These are phyloP conservation scores for Kernera saxatilis DNA, from an alignment of 345 rosid genomes.

Conservation along the genomic window DNA sequence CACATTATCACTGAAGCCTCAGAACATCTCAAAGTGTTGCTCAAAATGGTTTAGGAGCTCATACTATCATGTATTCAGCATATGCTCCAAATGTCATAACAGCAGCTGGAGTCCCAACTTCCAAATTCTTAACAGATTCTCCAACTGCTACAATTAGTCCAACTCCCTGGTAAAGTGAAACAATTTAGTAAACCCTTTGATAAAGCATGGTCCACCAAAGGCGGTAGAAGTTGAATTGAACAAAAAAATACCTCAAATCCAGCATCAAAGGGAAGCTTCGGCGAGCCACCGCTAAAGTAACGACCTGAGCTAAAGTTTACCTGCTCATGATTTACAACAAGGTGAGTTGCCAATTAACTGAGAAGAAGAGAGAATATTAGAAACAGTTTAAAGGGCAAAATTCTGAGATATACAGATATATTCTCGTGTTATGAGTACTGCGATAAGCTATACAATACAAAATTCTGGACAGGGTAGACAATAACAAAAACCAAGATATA, in stretches of 20 bases:
- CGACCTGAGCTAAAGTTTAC: constrained; percentile 98
- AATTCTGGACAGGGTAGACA: not conserved
- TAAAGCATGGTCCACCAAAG: not conserved
- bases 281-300: constrained; percentile 55
- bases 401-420: not conserved
- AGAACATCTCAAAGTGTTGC: not conserved
- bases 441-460: not conserved
- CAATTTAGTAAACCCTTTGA: not conserved
- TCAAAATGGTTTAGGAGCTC: not conserved
- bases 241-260: constrained; percentile 73
- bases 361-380: not conserved
- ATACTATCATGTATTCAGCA: constrained; percentile 70
- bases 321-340: constrained; percentile 34
- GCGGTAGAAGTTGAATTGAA: not conserved
- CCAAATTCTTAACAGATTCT: constrained; percentile 57
- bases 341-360: not conserved
- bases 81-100: constrained; percentile 85
- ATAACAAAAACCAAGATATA: constrained; percentile 4
- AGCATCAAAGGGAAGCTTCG: constrained; percentile 88
- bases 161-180: constrained; percentile 55
- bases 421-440: not conserved
- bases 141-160: constrained; percentile 90
- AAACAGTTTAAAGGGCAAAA: not conserved
- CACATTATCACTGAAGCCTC: not conserved
- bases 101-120: constrained; percentile 94